Base-by-base conservation (phyloP, 345 rosid genomes). In the Camelina neglecta region DNA sequence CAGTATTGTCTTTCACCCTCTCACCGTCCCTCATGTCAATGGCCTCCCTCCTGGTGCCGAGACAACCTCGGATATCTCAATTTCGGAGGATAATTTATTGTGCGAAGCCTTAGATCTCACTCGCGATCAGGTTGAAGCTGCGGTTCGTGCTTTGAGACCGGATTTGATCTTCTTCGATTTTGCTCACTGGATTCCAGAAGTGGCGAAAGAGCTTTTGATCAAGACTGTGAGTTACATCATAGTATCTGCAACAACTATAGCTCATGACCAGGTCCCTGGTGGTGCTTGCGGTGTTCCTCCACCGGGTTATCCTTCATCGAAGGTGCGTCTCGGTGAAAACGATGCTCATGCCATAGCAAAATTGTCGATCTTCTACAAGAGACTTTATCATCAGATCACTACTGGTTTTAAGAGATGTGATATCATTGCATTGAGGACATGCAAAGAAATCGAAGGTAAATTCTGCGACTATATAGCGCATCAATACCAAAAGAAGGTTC, bases 401-500 rank as follows among this genome's bases (percentile, higher is more conserved):
- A 57, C 67, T 2, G 20, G 65, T 24, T 29, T 72, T 26, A 56
- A 20, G 48, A 65, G 41, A 12, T 85, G 83, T 8, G 93, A 92
- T 31, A 85, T 79, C 6, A 71, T 90, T 6, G 80, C 87, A 0
- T 65, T 89, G n/a, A 86, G 98, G 60, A 87, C 96, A 1, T 93
- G 94, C 61, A 47, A n/a, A 1, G 98, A 93, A 71, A 13, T 83
- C 8, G 93, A 93, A 80, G 87, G 83, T 12, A 63, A 78, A n/a
- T 71, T 85, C 7, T 87, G 93, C 23, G 85, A 83, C 31, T 93
- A 85, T 44, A 29, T 89, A 0, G 75, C 73, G 5, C 38, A 56
- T 31, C 90, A 89, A 38, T 90, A 78, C 44, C 61, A 26, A 1
- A 88, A 81, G n/a, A 72, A 79, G 3, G 80, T 90, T n/a, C 60